Evolutionary conservation across 495 filamentous ascomycete species (phyloP), one percentile per base, ranked within the genome.

Genomic region (Hypoxylon fuscum): DNA sequence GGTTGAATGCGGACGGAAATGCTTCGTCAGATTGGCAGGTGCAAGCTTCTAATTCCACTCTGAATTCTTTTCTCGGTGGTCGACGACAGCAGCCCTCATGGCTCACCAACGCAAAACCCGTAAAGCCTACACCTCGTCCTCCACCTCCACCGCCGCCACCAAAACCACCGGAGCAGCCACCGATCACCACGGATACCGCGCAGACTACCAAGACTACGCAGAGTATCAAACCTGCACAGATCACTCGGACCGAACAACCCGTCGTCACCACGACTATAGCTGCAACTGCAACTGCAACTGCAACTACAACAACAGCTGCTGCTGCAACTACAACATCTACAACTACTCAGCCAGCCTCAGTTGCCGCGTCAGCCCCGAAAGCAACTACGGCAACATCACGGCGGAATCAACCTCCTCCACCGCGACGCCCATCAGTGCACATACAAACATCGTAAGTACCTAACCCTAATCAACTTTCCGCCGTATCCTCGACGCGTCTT

Each of bases 21-120:
- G 17, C n/a, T 18, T 25, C 53, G 20, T 47, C 62, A n/a, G 59
- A 59, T 35, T 66, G 59, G 10, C 82, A 86, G 57, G 76, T 90
- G 52, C 83, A 82, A 29, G 77, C 79, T 2, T 87, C 87, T 12
- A 95, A 93, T 73, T 85, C 86, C 42, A 93, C 90, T 11, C 76
- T 86, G 47, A 86, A 79, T 60, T 71, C 82, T 31, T 89, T 27
- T 27, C 8, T 27, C 25, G 25, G 91, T 74, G 76, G 91, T 49
- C 87, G 88, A 35, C 81, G 85, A 40, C 77, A 77, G 55, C 85
- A 85, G 69, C 88, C 81, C 64, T 77, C 85, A 68, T 93, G 91
- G 91, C 88, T 92, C 81, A 62, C 70, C 31, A 62, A 72, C 41
- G 72, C 72, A 50, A 60, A 66, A 14, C 67, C 73, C 15, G 74